Conservation (phyloP, 495 filamentous ascomycete species). For the Chaetomium tenue region DNA sequence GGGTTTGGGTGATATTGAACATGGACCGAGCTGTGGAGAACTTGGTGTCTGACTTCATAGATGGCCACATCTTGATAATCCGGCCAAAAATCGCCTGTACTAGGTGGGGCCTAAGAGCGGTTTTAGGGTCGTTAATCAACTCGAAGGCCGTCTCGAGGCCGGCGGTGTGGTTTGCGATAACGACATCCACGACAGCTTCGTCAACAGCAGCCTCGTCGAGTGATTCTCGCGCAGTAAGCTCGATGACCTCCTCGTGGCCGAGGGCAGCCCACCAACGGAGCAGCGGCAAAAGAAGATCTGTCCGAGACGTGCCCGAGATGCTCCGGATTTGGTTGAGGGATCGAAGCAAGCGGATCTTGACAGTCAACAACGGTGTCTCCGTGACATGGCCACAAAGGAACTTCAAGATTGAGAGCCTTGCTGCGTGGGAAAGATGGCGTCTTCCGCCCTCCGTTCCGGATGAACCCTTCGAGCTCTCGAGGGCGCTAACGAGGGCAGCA, state of each 20-base stretch:
- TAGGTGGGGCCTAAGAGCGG: slow-evolving; percentile 49
- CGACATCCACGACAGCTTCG: slow-evolving; percentile 55
- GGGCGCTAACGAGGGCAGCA: slow-evolving; percentile 54
- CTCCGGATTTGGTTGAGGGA: slow-evolving; percentile 69
- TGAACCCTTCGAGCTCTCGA: slow-evolving; percentile 49
- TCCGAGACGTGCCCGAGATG: slow-evolving; percentile 62
- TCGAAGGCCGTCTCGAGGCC: slow-evolving; percentile 60
- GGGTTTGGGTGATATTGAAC: slow-evolving; percentile 44
- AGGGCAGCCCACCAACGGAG: slow-evolving; percentile 63
- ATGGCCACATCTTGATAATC: slow-evolving; percentile 66
- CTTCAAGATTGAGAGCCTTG: slow-evolving; percentile 63
- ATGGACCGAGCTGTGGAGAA: slow-evolving; percentile 58
- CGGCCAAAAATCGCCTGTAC: slow-evolving; percentile 61
- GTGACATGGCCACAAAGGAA: slow-evolving; percentile 73
- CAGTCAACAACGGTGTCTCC: slow-evolving; percentile 60
- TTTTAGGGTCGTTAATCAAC: slow-evolving; percentile 51
- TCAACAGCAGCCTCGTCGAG: slow-evolving; percentile 61
- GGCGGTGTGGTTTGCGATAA: slow-evolving; percentile 65
- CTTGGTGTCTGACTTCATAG: slow-evolving; percentile 63
- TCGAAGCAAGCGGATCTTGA: slow-evolving; percentile 68
- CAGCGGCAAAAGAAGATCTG: slow-evolving; percentile 65
- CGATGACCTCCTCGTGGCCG: slow-evolving; percentile 38
- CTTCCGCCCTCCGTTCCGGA: slow-evolving; percentile 46
- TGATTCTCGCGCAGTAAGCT: slow-evolving; percentile 51
- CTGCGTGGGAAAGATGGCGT: slow-evolving; percentile 58